A percentile compares a stretch with the other conserved stretches of the same genome.
phyloP scores from a whole-genome alignment of 768 basidiomycete genomes.

The Austroboletus festivus region DNA sequence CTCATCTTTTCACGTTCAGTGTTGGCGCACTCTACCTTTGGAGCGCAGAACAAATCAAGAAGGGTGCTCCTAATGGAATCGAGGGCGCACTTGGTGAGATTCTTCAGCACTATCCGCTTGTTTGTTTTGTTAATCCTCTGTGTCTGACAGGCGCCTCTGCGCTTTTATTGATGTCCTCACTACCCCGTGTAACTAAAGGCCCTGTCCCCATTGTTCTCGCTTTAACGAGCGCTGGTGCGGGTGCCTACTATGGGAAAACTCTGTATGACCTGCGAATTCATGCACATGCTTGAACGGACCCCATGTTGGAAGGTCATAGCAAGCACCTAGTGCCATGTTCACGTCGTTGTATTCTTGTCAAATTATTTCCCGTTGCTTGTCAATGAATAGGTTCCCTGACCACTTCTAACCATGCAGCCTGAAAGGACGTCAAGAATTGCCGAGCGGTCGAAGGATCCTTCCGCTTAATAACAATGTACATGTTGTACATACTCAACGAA shows the following conservation, averaged over 20 bases:
- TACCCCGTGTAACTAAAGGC: constrained; percentile 69
- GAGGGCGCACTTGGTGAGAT: constrained; percentile 74
- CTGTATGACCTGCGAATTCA: constrained; percentile 38
- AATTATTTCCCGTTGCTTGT: not conserved
- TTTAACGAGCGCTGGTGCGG: constrained; percentile 56
- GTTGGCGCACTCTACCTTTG: constrained; percentile 79
- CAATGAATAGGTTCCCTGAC: not conserved
- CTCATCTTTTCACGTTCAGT: constrained; percentile 34
- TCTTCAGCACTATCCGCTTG: not conserved
- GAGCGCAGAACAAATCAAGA: constrained; percentile 74
- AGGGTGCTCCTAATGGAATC: constrained; percentile 68
- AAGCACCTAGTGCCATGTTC: not conserved
- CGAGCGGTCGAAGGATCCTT: not conserved
- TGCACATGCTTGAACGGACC: constrained; percentile 9
- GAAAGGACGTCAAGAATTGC: constrained; percentile 4
- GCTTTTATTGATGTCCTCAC: constrained; percentile 67
- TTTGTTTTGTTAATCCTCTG: not conserved
- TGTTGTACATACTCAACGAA: constrained; percentile 4
- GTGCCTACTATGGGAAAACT: constrained; percentile 66
- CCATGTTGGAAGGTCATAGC: not conserved
- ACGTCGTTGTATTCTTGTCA: constrained; percentile 10
- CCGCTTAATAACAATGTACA: constrained; percentile 13
- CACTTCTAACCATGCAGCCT: not conserved
- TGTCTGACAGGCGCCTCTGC: constrained; percentile 63
- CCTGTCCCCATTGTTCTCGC: constrained; percentile 68